These are phyloP conservation scores for Myxozyma nipponensis DNA, from an alignment of 805 yeast genomes.

Conservation along the genomic window DNA sequence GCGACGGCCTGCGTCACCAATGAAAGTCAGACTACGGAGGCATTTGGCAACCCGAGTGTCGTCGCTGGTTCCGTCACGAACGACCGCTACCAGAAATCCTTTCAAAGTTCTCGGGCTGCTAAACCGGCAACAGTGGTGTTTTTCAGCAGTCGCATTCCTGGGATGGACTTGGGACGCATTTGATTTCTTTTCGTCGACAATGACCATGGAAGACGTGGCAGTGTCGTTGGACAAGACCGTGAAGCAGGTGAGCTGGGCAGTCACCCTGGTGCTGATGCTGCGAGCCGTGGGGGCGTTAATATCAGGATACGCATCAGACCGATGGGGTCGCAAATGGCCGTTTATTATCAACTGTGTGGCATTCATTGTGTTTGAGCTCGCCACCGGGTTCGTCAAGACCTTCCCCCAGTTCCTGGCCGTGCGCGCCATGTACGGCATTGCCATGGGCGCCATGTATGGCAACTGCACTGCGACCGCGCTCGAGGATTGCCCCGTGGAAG, in stretches of 20 bases:
- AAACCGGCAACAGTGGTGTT: constrained; percentile 55
- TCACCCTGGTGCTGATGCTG: constrained; percentile 66
- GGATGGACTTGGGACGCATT: constrained; percentile 74
- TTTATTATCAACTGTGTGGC: constrained; percentile 50
- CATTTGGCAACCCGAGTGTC: constrained; percentile 38
- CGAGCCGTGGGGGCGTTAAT: constrained; percentile 66
- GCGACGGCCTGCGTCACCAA: not conserved
- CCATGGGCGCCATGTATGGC: constrained; percentile 71
- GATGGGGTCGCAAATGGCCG: constrained; percentile 64
- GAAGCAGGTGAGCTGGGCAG: constrained; percentile 64
- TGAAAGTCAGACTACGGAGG: constrained; percentile 19
- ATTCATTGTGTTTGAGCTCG: constrained; percentile 56
- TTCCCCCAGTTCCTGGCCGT: constrained; percentile 57
- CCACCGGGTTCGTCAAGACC: constrained; percentile 61
- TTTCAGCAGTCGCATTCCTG: constrained; percentile 53
- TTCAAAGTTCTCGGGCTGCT: constrained; percentile 52
- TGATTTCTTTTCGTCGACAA: constrained; percentile 62
- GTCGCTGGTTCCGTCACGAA: constrained; percentile 32
- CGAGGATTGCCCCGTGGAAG: constrained; percentile 56
- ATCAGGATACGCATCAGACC: constrained; percentile 60
- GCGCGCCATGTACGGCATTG: constrained; percentile 62
- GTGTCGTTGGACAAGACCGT: constrained; percentile 44
- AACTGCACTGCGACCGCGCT: constrained; percentile 62
- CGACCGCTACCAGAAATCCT: constrained; percentile 49
- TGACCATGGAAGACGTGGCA: constrained; percentile 53